Conservation (phyloP, 2,329 filamentous ascomycete species). For the Colletotrichum acutatum region DNA sequence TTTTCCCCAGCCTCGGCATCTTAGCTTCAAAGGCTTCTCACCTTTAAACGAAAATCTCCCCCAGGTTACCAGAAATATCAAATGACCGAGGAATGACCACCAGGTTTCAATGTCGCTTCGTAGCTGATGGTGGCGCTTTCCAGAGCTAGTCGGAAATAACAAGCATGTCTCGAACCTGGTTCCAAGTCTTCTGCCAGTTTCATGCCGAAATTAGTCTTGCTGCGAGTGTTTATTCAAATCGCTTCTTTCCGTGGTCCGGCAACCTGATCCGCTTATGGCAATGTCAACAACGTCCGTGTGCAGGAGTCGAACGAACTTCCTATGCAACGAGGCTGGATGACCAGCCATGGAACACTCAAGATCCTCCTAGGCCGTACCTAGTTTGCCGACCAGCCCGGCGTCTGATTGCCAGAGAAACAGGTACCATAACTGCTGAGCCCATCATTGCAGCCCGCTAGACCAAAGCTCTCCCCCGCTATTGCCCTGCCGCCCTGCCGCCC, state of each 20-base stretch:
- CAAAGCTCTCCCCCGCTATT: neutral
- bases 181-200: constrained; percentile 14
- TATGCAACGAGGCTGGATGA: neutral
- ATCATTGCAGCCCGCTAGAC: neutral
- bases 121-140: constrained; percentile 12
- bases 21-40: neutral
- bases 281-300: neutral
- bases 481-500: neutral
- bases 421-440: constrained; percentile 8
- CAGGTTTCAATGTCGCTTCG: neutral
- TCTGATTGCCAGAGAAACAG: constrained; percentile 1
- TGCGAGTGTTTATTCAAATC: neutral
- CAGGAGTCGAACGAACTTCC: neutral
- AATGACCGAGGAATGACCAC: neutral
- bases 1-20: neutral
- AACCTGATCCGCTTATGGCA: constrained; percentile 6
- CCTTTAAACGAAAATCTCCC: neutral
- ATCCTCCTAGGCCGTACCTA: neutral
- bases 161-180: neutral
- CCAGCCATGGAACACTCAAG: neutral
- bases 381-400: neutral
- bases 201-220: neutral
- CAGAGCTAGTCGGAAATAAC: neutral
- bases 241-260: neutral
- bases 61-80: neutral